A percentile compares a stretch with the other conserved stretches of the same genome.
Conservation (phyloP, 345 rosid genomes). For the Populus deltoides region DNA sequence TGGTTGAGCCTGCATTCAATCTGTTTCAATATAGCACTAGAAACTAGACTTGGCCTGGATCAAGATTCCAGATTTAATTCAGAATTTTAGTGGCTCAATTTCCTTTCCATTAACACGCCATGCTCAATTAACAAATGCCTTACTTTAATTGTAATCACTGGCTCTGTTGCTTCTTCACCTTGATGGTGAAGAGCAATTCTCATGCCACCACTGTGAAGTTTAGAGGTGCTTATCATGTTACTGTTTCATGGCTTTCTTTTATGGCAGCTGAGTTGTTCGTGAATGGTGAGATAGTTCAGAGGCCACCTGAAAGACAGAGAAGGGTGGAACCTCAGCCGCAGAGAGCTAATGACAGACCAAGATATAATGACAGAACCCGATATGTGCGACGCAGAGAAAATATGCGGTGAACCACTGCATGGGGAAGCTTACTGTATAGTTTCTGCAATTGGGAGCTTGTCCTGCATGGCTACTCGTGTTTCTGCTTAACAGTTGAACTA, state of each 20-base stretch:
- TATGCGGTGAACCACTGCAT: slow-evolving; percentile 35
- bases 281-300: slow-evolving; percentile 89
- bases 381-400: slow-evolving; percentile 85
- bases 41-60: background rate
- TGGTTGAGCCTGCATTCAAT: background rate
- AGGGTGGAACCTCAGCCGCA: slow-evolving; percentile 93
- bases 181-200: background rate
- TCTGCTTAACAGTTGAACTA: background rate
- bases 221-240: background rate
- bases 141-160: too few relatives aligned
- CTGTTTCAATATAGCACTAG: background rate
- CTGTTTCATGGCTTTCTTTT: background rate
- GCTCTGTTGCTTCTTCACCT: background rate
- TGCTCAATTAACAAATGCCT: background rate
- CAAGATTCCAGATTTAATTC: background rate
- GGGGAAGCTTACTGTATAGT: slow-evolving; percentile 24
- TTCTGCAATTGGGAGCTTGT: background rate
- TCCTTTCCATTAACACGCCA: background rate
- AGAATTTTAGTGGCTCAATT: background rate
- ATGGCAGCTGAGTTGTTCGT: slow-evolving; percentile 88
- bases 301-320: slow-evolving; percentile 91
- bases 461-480: background rate
- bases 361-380: slow-evolving; percentile 92
- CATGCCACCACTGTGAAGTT: background rate
- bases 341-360: slow-evolving; percentile 92